A percentile compares a stretch with the other conserved stretches of the same genome.
Conservation (phyloP, 306 rosid genomes). For the Gastrolobium bilobum region DNA sequence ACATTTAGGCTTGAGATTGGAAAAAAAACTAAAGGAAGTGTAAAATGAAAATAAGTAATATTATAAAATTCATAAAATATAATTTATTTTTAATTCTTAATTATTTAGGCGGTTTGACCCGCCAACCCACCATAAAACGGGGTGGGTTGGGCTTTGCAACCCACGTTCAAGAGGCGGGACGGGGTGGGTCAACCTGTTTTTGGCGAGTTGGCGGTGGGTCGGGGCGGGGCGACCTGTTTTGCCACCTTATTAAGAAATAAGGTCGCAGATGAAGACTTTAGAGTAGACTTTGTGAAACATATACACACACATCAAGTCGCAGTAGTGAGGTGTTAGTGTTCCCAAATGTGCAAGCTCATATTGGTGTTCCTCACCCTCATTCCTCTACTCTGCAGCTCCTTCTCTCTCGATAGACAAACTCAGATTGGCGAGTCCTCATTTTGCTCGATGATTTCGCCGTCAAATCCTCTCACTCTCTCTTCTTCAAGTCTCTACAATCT, state of each 20-base stretch:
- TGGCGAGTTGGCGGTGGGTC: too few species aligned
- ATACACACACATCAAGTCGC: background rate
- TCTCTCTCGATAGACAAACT: conserved; percentile 74
- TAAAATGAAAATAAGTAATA: too few species aligned
- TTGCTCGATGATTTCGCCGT: conserved; percentile 86
- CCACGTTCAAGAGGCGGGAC: too few species aligned
- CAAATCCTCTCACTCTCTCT: conserved; percentile 89
- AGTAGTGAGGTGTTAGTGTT: background rate
- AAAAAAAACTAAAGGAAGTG: too few species aligned
- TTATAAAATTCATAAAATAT: too few species aligned
- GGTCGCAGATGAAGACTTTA: conserved; percentile 31
- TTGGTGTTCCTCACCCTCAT: conserved; percentile 59
- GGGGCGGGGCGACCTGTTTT: too few species aligned
- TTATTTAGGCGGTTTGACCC: too few species aligned
- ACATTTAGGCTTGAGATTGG: too few species aligned
- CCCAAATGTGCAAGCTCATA: conserved; percentile 77
- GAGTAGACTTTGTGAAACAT: background rate
- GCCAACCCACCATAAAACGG: too few species aligned
- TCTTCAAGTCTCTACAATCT: conserved; percentile 83
- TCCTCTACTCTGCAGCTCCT: conserved; percentile 66
- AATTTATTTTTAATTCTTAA: too few species aligned
- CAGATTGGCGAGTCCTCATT: conserved; percentile 83
- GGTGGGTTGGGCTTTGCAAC: too few species aligned
- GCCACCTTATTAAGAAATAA: background rate
- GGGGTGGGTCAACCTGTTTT: too few species aligned